Conservation (phyloP, 2,329 filamentous ascomycete genomes). For the Claviceps maximensis region DNA sequence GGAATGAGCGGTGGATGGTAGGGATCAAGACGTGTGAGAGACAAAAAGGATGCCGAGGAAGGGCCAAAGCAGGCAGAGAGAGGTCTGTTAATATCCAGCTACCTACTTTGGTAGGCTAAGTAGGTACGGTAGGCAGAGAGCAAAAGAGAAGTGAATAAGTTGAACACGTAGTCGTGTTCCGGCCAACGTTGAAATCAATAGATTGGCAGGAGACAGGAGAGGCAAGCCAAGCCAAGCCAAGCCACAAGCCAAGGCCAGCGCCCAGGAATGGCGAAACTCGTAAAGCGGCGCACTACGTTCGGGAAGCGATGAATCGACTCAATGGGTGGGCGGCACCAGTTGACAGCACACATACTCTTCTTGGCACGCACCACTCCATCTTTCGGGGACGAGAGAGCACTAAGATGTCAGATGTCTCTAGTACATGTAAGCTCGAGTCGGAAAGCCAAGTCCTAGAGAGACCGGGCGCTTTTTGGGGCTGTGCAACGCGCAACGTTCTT, state of each 20-base stretch:
- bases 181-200: neutral
- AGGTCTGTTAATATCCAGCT: too few relatives aligned
- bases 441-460: too few relatives aligned
- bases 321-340: too few relatives aligned
- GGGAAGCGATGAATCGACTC: neutral
- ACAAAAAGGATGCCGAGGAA: neutral
- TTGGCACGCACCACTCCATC: neutral
- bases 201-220: neutral
- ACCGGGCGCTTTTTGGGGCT: too few relatives aligned
- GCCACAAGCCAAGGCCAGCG: neutral
- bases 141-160: neutral
- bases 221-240: neutral
- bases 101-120: too few relatives aligned
- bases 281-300: neutral
- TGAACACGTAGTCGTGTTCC: neutral
- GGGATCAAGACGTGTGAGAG: neutral
- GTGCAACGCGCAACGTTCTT: too few relatives aligned
- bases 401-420: too few relatives aligned
- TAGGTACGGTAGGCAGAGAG: too few relatives aligned
- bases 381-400: too few relatives aligned
- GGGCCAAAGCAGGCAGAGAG: too few relatives aligned
- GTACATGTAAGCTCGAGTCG: too few relatives aligned
- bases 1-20: neutral
- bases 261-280: neutral
- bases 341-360: neutral